These are phyloP conservation scores for Sextonia rubra DNA, from an alignment of 164 flowering plant species.

Conservation along the genomic window DNA sequence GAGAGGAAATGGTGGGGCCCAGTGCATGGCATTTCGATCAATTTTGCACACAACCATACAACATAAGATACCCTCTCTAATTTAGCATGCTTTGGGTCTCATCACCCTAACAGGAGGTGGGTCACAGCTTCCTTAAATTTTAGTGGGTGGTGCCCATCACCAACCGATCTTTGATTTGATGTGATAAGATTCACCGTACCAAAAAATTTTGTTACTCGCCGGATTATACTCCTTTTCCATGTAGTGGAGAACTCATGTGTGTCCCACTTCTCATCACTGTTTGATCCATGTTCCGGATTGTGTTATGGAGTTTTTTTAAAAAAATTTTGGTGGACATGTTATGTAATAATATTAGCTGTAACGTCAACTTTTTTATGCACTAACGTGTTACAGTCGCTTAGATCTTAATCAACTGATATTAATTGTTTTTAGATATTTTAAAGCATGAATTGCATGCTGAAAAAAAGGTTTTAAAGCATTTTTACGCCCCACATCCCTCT, in stretches of 20 bases:
- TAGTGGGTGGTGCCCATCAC: not conserved
- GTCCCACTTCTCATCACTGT: not conserved
- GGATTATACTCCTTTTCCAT: not conserved
- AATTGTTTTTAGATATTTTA: no score
- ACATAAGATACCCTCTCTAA: not conserved
- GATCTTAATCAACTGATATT: no score
- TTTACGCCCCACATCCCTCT: no score
- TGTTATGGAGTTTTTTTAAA: no score
- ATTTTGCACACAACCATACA: not conserved
- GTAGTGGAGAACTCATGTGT: not conserved
- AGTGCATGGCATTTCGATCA: no score
- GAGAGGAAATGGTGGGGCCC: not conserved
- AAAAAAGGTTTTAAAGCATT: no score
- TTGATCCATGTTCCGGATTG: no score
- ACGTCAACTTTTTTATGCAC: no score
- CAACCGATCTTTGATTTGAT: not conserved
- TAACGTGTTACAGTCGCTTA: no score
- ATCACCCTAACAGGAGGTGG: not conserved
- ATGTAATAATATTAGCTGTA: no score
- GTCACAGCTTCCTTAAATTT: not conserved
- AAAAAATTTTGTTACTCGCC: not conserved
- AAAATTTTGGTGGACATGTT: no score
- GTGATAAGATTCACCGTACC: not conserved
- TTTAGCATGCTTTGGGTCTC: not conserved
- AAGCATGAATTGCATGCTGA: no score